Evolutionary conservation across 371 early-diverging fungal species (phyloP).

Genomic region (Chytridium lagenaria): DNA sequence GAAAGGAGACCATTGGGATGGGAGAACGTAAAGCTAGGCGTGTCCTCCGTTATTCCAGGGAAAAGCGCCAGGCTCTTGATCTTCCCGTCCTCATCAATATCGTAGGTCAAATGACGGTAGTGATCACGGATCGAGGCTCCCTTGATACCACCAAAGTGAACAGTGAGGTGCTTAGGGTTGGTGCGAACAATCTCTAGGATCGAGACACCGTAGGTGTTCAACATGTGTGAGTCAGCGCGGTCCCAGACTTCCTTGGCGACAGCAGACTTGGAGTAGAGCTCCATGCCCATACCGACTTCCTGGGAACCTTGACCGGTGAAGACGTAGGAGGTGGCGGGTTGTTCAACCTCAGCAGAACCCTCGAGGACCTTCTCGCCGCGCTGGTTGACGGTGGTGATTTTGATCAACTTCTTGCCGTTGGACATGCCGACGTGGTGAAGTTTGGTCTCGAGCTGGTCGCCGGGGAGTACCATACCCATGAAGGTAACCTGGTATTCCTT

Average conservation of each 20-base stretch:
- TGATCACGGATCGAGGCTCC: conserved; percentile 88
- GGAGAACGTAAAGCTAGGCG: conserved; percentile 86
- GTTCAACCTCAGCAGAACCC: conserved; percentile 93
- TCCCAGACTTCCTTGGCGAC: conserved; percentile 93
- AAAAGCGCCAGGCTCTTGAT: conserved; percentile 82
- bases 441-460: conserved; percentile 86
- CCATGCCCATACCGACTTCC: conserved; percentile 96
- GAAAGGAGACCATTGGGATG: conserved; percentile 90
- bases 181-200: conserved; percentile 91
- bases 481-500: conserved; percentile 81
- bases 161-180: conserved; percentile 87
- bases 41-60: conserved; percentile 85
- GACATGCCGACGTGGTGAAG: conserved; percentile 95
- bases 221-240: conserved; percentile 87
- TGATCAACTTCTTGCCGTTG: conserved; percentile 94
- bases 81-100: conserved; percentile 75
- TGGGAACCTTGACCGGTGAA: conserved; percentile 98
- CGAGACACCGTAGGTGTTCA: conserved; percentile 88
- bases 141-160: conserved; percentile 94
- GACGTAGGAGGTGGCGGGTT: conserved; percentile 89
- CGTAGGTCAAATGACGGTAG: conserved; percentile 92
- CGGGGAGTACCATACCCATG: conserved; percentile 86
- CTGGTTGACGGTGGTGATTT: conserved; percentile 89
- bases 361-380: conserved; percentile 84
- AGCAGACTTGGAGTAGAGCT: conserved; percentile 81